Percentiles rank a stretch among this genome's conserved stretches.
Conservation (phyloP, 768 basidiomycete genomes). For the Cyathus striatus region DNA sequence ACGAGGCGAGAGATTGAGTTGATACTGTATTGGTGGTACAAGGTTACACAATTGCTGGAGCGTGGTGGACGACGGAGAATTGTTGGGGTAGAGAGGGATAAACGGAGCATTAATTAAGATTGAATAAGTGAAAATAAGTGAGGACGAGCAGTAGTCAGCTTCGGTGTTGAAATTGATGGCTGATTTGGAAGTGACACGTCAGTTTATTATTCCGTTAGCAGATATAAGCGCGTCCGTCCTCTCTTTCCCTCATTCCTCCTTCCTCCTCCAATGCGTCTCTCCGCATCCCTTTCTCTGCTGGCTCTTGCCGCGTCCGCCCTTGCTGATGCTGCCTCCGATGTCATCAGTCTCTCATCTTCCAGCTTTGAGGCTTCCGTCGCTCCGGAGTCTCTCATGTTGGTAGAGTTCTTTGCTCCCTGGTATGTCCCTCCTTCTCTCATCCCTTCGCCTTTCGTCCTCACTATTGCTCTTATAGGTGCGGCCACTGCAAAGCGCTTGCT, state of each 20-base stretch:
- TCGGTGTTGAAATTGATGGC: too few species aligned
- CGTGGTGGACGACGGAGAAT: too few species aligned
- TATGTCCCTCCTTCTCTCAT: constrained; percentile 17
- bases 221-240: constrained; percentile 20
- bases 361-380: constrained; percentile 66
- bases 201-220: constrained; percentile 23
- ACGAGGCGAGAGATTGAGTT: too few species aligned
- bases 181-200: constrained; percentile 50
- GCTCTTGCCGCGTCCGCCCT: constrained; percentile 45
- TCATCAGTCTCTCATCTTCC: constrained; percentile 65
- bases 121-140: too few species aligned
- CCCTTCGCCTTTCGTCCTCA: not conserved
- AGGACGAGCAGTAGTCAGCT: too few species aligned
- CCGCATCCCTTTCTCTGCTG: constrained; percentile 49
- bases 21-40: too few species aligned
- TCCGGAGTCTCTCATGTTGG: constrained; percentile 70
- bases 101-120: too few species aligned
- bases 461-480: constrained; percentile 55
- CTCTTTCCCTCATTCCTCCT: constrained; percentile 16
- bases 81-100: too few species aligned
- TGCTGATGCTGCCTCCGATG: constrained; percentile 70
- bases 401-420: constrained; percentile 96
- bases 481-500: constrained; percentile 93
- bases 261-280: constrained; percentile 64
- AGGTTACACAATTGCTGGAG: too few species aligned